Evolutionary conservation across 768 basidiomycete genomes (phyloP), one percentile per base, ranked within the genome.

Genomic region (Udeniomyces megalosporus): DNA sequence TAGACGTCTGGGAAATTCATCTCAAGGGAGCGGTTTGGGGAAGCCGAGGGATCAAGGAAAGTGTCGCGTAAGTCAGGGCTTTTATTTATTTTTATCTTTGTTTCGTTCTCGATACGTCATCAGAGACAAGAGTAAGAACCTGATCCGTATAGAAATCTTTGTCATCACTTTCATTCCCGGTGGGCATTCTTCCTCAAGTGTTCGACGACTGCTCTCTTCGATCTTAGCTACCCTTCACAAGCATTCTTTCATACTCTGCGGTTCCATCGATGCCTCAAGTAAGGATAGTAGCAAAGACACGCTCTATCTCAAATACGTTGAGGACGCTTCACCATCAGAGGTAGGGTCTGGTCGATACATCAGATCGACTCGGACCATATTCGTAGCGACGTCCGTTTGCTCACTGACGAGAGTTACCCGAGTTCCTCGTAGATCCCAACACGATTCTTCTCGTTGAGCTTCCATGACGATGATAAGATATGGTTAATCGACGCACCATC

Each of bases 401-500:
- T 48, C 35, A 7, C 55, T 62, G 53, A 28, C 46, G 46, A 29
- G 24, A 8, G 46, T 48, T 10, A n/a, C n/a, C n/a, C n/a, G n/a
- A n/a, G n/a, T n/a, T n/a, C n/a, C n/a, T n/a, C n/a, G 58, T 20
- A 47, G 31, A 48, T 31, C 26, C 2, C 31, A 22, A 34, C 60
- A 22, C 24, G 53, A 17, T 45, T 45, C 20, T 31, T 53, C 31
- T 28, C 17, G 4, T 1, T 45, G 11, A 14, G n/a, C 12, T 55
- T 60, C 49, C 31, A 53, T 22, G 63, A 60, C 28, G 63, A 65
- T n/a, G 58, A 59, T n/a, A 54, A 49, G 29, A 58, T 65, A 4
- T 65, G 63, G 63, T 50, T 65, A 5, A 65, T 65, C 29, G 63
- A 65, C 42, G 58, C 58, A 15, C 63, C 63, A 24, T 32, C 12